Percentiles rank a stretch among this genome's conserved stretches.
Conservation (phyloP, 805 yeast genomes). For the Diddensiella santjacobensis region DNA sequence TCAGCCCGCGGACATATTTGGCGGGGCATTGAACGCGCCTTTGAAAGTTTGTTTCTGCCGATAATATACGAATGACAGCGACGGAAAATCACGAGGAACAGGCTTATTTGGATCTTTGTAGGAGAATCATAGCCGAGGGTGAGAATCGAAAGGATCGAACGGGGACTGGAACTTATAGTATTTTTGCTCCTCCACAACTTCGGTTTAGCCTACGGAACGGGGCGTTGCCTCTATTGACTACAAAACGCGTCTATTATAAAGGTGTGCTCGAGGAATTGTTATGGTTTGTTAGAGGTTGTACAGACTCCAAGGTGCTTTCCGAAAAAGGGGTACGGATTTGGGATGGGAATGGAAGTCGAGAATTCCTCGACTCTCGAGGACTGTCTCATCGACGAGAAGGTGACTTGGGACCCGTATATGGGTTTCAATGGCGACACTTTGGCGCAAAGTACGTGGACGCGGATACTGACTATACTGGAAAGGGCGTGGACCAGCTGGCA, state of each 20-base stretch:
- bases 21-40: too few species aligned
- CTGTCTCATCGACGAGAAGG: slow-evolving; percentile 79
- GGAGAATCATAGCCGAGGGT: slow-evolving; percentile 72
- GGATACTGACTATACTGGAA: slow-evolving; percentile 78
- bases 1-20: too few species aligned
- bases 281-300: slow-evolving; percentile 89
- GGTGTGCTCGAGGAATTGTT: slow-evolving; percentile 86
- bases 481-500: slow-evolving; percentile 87
- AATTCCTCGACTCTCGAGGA: slow-evolving; percentile 80
- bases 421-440: slow-evolving; percentile 99
- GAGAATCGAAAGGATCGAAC: slow-evolving; percentile 94
- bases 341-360: slow-evolving; percentile 98
- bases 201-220: slow-evolving; percentile 73
- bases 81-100: slow-evolving; percentile 47
- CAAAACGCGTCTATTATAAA: slow-evolving; percentile 85
- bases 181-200: slow-evolving; percentile 95
- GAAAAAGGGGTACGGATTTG: slow-evolving; percentile 93
- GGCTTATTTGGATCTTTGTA: slow-evolving; percentile 81
- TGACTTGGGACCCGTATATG: slow-evolving; percentile 97
- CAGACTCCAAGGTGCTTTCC: slow-evolving; percentile 75
- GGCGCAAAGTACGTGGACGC: slow-evolving; percentile 90
- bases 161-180: slow-evolving; percentile 89
- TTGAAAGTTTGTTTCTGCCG: too few species aligned
- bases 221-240: slow-evolving; percentile 82
- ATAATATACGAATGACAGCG: slow-evolving; percentile 6